Conservation (phyloP, 257 asterid genomes). For the Dorcoceras hygrometricum region DNA sequence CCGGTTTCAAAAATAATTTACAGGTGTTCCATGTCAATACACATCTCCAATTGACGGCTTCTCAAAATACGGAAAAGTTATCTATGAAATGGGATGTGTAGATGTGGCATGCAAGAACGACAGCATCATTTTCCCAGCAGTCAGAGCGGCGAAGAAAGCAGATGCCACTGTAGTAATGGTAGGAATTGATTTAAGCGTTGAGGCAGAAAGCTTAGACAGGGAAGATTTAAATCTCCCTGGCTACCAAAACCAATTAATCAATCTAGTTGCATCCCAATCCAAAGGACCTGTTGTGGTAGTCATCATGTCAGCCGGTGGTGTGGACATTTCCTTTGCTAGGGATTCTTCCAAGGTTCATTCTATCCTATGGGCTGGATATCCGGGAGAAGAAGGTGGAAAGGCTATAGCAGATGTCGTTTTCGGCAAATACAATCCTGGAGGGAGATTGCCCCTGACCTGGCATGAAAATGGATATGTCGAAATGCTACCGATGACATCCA, state of each 20-base stretch:
- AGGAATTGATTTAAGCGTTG: conserved; percentile 36
- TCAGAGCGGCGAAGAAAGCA: conserved; percentile 35
- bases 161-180: conserved; percentile 36
- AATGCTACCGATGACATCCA: conserved; percentile 38
- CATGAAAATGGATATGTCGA: conserved; percentile 23
- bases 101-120: conserved; percentile 31
- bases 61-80: conserved; percentile 15
- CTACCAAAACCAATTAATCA: conserved; percentile 30
- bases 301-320: conserved; percentile 41
- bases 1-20: not conserved
- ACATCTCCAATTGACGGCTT: conserved; percentile 36
- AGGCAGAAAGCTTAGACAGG: conserved; percentile 42
- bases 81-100: conserved; percentile 36
- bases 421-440: conserved; percentile 45
- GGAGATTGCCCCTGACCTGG: conserved; percentile 51
- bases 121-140: conserved; percentile 29
- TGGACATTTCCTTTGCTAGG: conserved; percentile 42
- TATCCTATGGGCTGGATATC: conserved; percentile 54
- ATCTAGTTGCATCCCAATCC: conserved; percentile 29
- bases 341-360: conserved; percentile 20
- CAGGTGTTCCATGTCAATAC: conserved; percentile 43
- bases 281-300: conserved; percentile 46
- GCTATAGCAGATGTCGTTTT: conserved; percentile 47
- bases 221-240: conserved; percentile 39
- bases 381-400: conserved; percentile 48